These are phyloP conservation scores for Stromatinia cepivora DNA, from an alignment of 2,329 filamentous ascomycete species.

Conservation along the genomic window DNA sequence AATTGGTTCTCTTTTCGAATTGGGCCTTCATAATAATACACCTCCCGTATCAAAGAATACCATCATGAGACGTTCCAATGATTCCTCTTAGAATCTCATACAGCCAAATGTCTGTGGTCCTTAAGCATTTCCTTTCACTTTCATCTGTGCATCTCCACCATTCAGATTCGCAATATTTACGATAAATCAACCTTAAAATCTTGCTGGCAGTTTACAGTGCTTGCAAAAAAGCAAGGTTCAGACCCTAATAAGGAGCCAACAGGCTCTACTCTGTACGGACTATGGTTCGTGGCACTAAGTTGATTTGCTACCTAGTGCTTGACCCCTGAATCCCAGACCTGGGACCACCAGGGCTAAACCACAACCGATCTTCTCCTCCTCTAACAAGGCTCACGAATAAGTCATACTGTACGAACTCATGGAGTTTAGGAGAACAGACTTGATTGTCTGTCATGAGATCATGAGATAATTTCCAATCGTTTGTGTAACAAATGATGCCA, in stretches of 20 bases:
- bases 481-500: neutral
- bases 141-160: slow-evolving; percentile 11
- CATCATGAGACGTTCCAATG: slow-evolving; percentile 7
- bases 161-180: slow-evolving; percentile 15
- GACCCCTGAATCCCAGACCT: slow-evolving; percentile 1
- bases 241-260: neutral
- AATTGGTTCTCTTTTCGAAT: slow-evolving; percentile 10
- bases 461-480: neutral
- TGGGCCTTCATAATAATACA: neutral
- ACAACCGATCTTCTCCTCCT: neutral
- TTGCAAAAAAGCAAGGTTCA: neutral
- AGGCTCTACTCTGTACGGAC: neutral
- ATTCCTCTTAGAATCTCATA: neutral
- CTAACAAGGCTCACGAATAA: neutral
- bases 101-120: slow-evolving; percentile 5
- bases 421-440: neutral
- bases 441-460: neutral
- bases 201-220: slow-evolving; percentile 6
- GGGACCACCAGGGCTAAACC: neutral
- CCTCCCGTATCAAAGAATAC: slow-evolving; percentile 1
- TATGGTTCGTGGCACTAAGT: neutral
- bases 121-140: neutral
- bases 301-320: slow-evolving; percentile 11
- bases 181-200: slow-evolving; percentile 1
- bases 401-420: neutral